Conservation (phyloP, 768 basidiomycete genomes). For the Obba rivulosa region DNA sequence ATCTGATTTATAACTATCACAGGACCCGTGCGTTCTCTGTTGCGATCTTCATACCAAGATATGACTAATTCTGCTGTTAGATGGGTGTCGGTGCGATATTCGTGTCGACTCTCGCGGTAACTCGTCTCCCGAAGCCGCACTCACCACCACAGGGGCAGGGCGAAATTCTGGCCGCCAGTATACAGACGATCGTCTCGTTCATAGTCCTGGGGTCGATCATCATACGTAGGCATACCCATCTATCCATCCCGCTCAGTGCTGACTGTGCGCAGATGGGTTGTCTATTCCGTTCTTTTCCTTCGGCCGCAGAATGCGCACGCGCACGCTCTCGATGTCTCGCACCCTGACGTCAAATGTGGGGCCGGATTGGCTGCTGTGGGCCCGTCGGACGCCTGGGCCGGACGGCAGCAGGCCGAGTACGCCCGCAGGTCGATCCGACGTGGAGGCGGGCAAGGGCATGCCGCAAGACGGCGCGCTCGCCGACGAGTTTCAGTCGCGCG, state of each 20-base stretch:
- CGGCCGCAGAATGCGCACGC: slow-evolving; percentile 40
- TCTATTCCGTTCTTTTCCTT: slow-evolving; percentile 66
- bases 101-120: slow-evolving; percentile 69
- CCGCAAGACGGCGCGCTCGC: neutral
- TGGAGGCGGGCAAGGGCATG: slow-evolving; percentile 8
- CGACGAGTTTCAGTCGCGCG: no score
- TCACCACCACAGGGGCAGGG: slow-evolving; percentile 60
- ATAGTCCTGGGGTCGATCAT: slow-evolving; percentile 84
- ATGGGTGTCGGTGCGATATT: slow-evolving; percentile 95
- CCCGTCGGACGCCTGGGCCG: slow-evolving; percentile 20
- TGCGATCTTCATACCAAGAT: no score
- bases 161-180: slow-evolving; percentile 64
- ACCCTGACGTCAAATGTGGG: slow-evolving; percentile 33
- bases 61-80: slow-evolving; percentile 27
- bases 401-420: slow-evolving; percentile 5
- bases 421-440: neutral
- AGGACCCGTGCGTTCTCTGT: slow-evolving; percentile 55
- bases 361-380: slow-evolving; percentile 44
- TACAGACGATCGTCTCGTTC: slow-evolving; percentile 86
- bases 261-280: slow-evolving; percentile 46
- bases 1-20: neutral
- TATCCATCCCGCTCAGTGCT: neutral
- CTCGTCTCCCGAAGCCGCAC: slow-evolving; percentile 50
- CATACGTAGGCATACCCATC: slow-evolving; percentile 49
- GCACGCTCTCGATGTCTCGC: slow-evolving; percentile 39